Evolutionary conservation across 805 yeast genomes (phyloP), one percentile per base, ranked within the genome.

Genomic region (Schizosaccharomyces osmophilus): DNA sequence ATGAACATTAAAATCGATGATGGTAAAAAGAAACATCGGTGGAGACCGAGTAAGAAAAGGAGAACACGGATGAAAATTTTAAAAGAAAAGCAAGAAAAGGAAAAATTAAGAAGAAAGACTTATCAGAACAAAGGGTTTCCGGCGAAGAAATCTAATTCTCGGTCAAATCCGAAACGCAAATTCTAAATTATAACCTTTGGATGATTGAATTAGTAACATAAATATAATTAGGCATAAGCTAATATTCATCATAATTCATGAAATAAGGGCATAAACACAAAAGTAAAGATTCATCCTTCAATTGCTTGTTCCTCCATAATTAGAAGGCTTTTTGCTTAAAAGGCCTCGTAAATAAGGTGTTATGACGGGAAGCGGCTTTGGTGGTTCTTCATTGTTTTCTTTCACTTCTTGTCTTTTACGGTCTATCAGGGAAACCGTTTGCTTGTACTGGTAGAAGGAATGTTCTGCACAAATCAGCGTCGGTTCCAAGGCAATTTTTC

Each of bases 391-490:
- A 55, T 26, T 36, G 60, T 36, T 41, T 22, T 57, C 60, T 32
- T 22, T n/a, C 5, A n/a, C 48, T 31, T 57, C 36, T 15, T 22
- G 22, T 43, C 29, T 19, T 19, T 57, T 57, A 2, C 45, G 43
- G 22, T 45, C 51, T 45, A 68, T 88, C 95, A 66, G 88, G 80
- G 43, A 88, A 77, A 62, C 82, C 85, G 62, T 83, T 64, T 87
- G 82, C 67, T 81, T 79, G 70, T 88, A 93, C 65, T 85, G 80
- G 65, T 86, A 75, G 68, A 88, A 93, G 45, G 90, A 73, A 39
- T 87, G 75, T 69, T 93, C 97, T 4, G 94, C 83, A 54, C 96
- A 76, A n/a, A 85, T 81, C 61, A 90, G 75, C 55, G 88, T 73
- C 65, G 86, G 94, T 59, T 84, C 80, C 66, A 88, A 73, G 62